These are phyloP conservation scores for Plasmodium vivax DNA, from an alignment of 169 alveolate genomes.

Conservation along the genomic window DNA sequence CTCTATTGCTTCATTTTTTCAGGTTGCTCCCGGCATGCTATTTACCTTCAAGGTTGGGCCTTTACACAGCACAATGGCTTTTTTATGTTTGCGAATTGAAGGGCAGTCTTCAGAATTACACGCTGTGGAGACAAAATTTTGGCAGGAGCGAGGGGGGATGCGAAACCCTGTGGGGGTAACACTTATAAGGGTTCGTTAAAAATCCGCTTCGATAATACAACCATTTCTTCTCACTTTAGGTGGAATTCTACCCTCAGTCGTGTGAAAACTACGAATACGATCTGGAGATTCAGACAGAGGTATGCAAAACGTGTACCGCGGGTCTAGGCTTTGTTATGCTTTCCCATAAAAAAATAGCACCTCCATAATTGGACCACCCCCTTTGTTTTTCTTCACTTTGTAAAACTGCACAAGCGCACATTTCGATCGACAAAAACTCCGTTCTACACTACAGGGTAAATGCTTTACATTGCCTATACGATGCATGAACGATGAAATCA, in stretches of 20 bases:
- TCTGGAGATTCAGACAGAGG: conserved; percentile 41
- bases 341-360: not conserved
- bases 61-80: not conserved
- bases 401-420: conserved; percentile 9
- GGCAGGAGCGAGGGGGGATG: not conserved
- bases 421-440: not conserved
- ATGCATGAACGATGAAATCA: conserved; percentile 51
- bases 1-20: not conserved
- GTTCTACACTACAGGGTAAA: conserved; percentile 12
- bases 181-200: not conserved
- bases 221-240: not conserved
- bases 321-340: not conserved
- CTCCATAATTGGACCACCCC: not conserved
- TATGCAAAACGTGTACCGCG: not conserved
- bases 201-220: not conserved
- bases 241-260: conserved; percentile 50
- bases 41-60: conserved; percentile 53
- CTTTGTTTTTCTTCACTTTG: not conserved
- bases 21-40: conserved; percentile 72
- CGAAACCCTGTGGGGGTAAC: not conserved
- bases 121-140: not conserved
- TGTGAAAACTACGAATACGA: conserved; percentile 41
- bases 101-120: not conserved
- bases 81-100: not conserved
- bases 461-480: conserved; percentile 43